Percentiles rank a stretch among this genome's conserved stretches.
Conservation (phyloP, 257 asterid genomes). For the Rehmannia glutinosa region DNA sequence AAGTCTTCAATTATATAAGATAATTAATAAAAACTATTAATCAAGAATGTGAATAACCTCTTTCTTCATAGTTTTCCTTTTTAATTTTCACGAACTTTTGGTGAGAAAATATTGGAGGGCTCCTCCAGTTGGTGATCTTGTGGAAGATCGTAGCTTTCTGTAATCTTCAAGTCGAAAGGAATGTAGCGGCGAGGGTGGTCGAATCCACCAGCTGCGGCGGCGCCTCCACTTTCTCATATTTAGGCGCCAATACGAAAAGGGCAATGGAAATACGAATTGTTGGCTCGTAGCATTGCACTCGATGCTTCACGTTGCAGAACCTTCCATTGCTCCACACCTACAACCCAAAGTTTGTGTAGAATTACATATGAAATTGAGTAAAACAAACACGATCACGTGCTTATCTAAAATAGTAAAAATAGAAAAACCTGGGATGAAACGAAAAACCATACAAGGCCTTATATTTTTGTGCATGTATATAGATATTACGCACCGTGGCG, state of each 20-base stretch:
- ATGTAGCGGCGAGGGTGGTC: slow-evolving; percentile 13
- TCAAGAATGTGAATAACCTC: background rate
- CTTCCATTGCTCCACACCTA: slow-evolving; percentile 39
- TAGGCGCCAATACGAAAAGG: slow-evolving; percentile 22
- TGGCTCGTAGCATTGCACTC: slow-evolving; percentile 29
- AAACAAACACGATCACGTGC: no score
- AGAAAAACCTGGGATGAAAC: no score
- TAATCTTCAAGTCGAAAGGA: slow-evolving; percentile 26
- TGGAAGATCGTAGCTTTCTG: slow-evolving; percentile 17
- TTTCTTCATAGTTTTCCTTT: background rate
- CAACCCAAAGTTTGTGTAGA: no score
- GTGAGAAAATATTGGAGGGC: slow-evolving; percentile 13
- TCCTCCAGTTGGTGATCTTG: slow-evolving; percentile 26
- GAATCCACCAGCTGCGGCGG: slow-evolving; percentile 22
- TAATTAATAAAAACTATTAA: background rate
- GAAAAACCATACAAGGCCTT: no score
- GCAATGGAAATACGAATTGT: slow-evolving; percentile 16
- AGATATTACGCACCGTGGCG: slow-evolving; percentile 24
- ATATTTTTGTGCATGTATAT: no score
- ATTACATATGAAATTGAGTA: no score
- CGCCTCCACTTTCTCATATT: slow-evolving; percentile 22
- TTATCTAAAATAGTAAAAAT: no score
- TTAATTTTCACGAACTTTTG: background rate
- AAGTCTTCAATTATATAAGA: background rate
- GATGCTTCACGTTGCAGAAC: slow-evolving; percentile 36